Evolutionary conservation across 2,329 filamentous ascomycete species (phyloP), one percentile per base, ranked within the genome.

Genomic region (Pseudodiploospora longispora): DNA sequence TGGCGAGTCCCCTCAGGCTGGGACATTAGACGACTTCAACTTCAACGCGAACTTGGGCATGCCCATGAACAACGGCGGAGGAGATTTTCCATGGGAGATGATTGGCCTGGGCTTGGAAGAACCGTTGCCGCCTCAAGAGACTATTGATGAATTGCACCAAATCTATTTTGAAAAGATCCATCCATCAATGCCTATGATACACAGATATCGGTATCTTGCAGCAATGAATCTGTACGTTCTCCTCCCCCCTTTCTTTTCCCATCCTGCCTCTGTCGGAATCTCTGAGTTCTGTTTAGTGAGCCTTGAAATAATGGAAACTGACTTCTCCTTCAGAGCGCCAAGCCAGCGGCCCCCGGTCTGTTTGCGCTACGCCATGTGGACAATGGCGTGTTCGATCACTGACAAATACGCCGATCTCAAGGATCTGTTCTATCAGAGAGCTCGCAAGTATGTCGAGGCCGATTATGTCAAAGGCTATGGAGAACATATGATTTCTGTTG

Each of bases 331-430:
- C 48, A 82, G 78, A 42, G 80, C 87, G n/a, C 88, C 88, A 12
- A 82, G 82, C 50, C 83, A 89, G 69, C 80, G 91, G 28, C 91
- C 93, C 2, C 88, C 91, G 0, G 81, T 95, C 30, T 88, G 85
- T 52, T 68, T 98, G 40, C 82, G 93, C 54, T 98, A 98, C 66
- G 88, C 87, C 44, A 94, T 97, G 74, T 97, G 91, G 91, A 87
- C 84, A n/a, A 69, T 89, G 56, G 89, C 91, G n/a, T 90, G 88
- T 50, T 84, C 87, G 5, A 77, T 90, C 36, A 82, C 80, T 3
- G 88, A 95, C 47, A 93, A 89, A 59, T 96, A 87, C 60, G 71
- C 76, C 31, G 78, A 80, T 43, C 66, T 95, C 10, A 88, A 89
- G 58, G 85, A 90, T 43, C 80, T 95, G 50, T 96, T 97, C 61